These are phyloP conservation scores for Diaporthe sp. DNA, from an alignment of 2,329 filamentous ascomycete genomes.

Conservation along the genomic window DNA sequence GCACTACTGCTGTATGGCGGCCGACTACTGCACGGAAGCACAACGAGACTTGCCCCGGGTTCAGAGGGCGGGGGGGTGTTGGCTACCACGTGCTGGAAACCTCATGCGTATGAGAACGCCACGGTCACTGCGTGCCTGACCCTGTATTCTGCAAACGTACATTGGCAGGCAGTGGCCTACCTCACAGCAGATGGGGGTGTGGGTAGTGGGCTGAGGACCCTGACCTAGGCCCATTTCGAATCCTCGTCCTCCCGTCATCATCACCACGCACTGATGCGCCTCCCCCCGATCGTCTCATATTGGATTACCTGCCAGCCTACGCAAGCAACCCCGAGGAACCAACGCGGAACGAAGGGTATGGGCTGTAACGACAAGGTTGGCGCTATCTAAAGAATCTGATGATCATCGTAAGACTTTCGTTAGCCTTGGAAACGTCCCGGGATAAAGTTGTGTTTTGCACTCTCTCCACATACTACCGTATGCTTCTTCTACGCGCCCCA, in stretches of 20 bases:
- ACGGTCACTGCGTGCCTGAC: background rate
- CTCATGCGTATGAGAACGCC: conserved; percentile 22
- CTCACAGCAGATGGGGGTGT: background rate
- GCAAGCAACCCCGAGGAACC: background rate
- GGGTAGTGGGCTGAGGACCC: background rate
- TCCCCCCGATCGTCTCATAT: background rate
- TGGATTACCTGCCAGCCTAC: background rate
- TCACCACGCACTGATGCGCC: conserved; percentile 11
- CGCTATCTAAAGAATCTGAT: conserved; percentile 31
- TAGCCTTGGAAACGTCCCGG: background rate
- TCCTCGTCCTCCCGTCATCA: background rate
- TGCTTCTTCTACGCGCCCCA: background rate
- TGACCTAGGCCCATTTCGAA: background rate
- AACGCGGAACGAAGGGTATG: background rate
- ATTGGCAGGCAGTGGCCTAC: background rate
- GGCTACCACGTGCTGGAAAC: conserved; percentile 29
- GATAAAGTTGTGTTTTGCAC: background rate
- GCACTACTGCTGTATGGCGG: conserved; percentile 26
- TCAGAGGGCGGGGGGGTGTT: background rate
- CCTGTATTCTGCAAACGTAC: background rate
- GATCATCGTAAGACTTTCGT: conserved; percentile 35
- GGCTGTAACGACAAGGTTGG: conserved; percentile 9
- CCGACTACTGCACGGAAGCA: conserved; percentile 27
- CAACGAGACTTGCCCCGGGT: conserved; percentile 16
- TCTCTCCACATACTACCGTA: background rate